Evolutionary conservation across 2,329 filamentous ascomycete species (phyloP), one percentile per base, ranked within the genome.

Genomic region (Aspergillus sp.): DNA sequence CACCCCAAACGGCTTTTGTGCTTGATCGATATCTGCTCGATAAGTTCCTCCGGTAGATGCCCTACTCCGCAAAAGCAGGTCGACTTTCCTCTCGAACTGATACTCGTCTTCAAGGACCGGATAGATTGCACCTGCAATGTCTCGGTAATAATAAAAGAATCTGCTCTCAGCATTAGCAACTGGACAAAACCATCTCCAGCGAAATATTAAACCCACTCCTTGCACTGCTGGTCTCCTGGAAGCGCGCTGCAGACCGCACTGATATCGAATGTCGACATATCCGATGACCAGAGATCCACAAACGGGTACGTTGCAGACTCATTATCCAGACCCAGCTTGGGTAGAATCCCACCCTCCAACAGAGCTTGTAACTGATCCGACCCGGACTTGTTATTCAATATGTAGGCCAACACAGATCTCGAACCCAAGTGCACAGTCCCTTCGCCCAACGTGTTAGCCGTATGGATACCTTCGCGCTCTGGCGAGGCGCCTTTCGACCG

Each of bases 291-390:
- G 2, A 83, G 64, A 56, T 82, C 80, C 29, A 83, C 78, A 55
- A 83, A 83, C 5, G 80, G 80, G 57, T 83, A 83, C 6, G 79
- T 82, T 3, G 78, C 78, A 34, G 75, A 79, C 56, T 82, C 79
- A 53, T 83, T 82, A 57, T 82, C 80, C 32, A 83, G 68, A 2
- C 80, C 80, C 47, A 83, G 73, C 46, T 82, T 77, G 0, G 80
- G 79, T 26, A 83, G 63, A 52, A 83, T 79, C 41, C 77, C 79
- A 53, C 79, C 79, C 53, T 80, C 78, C 40, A 82, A 63, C 8
- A 82, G 63, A 42, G 80, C 75, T 52, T 79, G 74, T 3, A 71
- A 61, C 51, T 73, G 69, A 34, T 71, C 66, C 7, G 68, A 68
- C 10, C 69, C 68, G 8, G 79, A 71, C 33, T 77, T 73, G 27